These are phyloP conservation scores for Haematococcus lacustris DNA, from an alignment of 139 green algal species.

Conservation along the genomic window DNA sequence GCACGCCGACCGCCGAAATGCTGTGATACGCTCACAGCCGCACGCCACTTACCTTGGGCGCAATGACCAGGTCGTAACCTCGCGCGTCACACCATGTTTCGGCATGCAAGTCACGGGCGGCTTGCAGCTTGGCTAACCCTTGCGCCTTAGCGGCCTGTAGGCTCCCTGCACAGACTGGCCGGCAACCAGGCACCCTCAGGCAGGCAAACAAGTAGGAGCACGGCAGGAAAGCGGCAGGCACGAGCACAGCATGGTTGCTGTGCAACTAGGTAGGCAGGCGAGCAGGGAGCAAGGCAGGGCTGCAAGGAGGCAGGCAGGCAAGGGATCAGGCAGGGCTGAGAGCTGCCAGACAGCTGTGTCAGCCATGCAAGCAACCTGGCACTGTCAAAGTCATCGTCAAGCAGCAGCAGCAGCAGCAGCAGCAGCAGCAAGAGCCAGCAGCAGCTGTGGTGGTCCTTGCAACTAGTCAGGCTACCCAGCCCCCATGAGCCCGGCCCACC, in stretches of 20 bases:
- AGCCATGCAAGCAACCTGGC: no score
- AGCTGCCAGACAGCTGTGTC: no score
- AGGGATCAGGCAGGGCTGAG: no score
- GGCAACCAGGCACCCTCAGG: not conserved
- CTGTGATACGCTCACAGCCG: not conserved
- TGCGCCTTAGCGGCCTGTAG: constrained; percentile 11
- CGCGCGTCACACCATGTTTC: constrained; percentile 10
- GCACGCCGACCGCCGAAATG: not conserved
- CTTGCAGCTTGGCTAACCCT: constrained; percentile 15
- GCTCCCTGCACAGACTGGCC: constrained; percentile 5
- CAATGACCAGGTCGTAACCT: constrained; percentile 40
- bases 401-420: not conserved
- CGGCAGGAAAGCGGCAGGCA: constrained; percentile 15
- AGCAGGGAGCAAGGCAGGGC: not conserved
- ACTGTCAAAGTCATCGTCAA: not conserved
- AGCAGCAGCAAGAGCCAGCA: not conserved
- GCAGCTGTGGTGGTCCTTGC: not conserved
- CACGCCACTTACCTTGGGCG: constrained; percentile 14
- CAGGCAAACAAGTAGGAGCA: no score
- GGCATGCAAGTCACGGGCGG: constrained; percentile 6
- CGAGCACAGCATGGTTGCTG: not conserved
- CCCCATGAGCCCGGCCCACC: not conserved
- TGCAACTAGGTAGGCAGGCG: not conserved
- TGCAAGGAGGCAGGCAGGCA: no score
- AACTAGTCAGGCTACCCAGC: not conserved